A percentile compares a stretch with the other conserved stretches of the same genome.
These are phyloP conservation scores for Groenewaldozyma sp. DNA, from an alignment of 1,139 yeast species.

Conservation along the genomic window DNA sequence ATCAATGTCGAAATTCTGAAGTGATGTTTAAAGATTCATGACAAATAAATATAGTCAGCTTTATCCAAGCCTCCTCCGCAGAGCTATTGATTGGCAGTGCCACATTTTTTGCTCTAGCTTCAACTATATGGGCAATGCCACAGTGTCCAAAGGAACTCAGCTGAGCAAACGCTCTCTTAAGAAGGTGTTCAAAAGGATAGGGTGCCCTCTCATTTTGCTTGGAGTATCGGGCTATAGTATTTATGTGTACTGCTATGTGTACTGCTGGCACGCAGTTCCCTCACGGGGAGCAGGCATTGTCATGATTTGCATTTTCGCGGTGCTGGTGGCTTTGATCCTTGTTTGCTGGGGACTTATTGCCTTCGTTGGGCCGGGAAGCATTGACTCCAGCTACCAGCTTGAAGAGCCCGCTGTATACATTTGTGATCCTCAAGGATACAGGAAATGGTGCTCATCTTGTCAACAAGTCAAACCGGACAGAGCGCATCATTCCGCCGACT, in stretches of 20 bases:
- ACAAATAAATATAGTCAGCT: no score
- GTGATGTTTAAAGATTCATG: no score
- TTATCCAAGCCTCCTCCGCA: no score
- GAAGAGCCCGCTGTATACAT: conserved; percentile 22
- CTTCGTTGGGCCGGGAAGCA: conserved; percentile 30
- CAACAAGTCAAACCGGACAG: conserved; percentile 80
- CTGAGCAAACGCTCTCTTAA: no score
- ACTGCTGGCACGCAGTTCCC: conserved; percentile 25
- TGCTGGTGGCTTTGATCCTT: conserved; percentile 14
- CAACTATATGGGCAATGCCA: no score
- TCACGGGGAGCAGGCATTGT: conserved; percentile 24
- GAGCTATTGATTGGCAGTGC: no score
- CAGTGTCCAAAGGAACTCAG: no score
- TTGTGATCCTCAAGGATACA: conserved; percentile 37
- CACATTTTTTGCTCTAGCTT: no score
- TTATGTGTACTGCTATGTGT: conserved; percentile 30
- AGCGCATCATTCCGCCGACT: conserved; percentile 67
- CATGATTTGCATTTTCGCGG: conserved; percentile 21
- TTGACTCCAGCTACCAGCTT: conserved; percentile 8
- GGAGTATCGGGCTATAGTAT: conserved; percentile 25
- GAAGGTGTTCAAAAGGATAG: no score
- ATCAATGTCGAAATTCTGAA: no score
- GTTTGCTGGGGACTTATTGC: conserved; percentile 22
- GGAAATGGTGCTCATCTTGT: conserved; percentile 64
- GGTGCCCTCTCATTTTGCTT: conserved; percentile 19